Percentiles rank a stretch among this genome's conserved stretches.
These are phyloP conservation scores for Dactylellina sp. DNA, from an alignment of 2,329 filamentous ascomycete species.

Conservation along the genomic window DNA sequence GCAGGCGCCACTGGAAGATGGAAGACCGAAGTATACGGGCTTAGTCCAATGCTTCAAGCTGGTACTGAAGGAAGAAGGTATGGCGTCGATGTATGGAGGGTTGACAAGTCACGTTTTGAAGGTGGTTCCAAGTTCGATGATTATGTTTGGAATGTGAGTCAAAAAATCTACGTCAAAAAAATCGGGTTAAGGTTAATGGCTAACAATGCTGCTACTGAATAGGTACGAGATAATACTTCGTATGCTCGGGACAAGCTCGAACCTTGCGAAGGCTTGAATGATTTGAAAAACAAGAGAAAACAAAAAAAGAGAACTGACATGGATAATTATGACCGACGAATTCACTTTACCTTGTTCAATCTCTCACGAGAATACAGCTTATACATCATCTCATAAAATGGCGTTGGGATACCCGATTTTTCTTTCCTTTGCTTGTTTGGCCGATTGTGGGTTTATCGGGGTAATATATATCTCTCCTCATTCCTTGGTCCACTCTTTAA, in stretches of 20 bases:
- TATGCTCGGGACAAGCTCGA: constrained; percentile 52
- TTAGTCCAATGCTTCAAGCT: constrained; percentile 88
- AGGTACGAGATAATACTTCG: constrained; percentile 56
- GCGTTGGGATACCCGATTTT: constrained; percentile 52
- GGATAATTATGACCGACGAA: constrained; percentile 19
- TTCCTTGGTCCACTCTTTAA: constrained; percentile 35
- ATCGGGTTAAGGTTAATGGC: too few relatives aligned
- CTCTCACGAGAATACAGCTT: constrained; percentile 5
- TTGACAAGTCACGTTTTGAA: constrained; percentile 89
- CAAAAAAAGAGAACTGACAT: background rate
- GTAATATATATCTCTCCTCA: constrained; percentile 53
- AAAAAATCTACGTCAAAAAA: too few relatives aligned
- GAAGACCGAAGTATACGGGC: constrained; percentile 85
- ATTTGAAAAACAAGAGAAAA: background rate
- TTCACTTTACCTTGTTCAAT: constrained; percentile 7
- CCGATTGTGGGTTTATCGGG: constrained; percentile 10
- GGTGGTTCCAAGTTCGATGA: constrained; percentile 89
- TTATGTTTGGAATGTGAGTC: constrained; percentile 90
- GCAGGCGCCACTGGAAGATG: constrained; percentile 80
- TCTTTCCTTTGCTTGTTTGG: constrained; percentile 6
- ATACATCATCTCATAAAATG: constrained; percentile 38
- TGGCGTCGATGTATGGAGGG: constrained; percentile 87
- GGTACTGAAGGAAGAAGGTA: constrained; percentile 87
- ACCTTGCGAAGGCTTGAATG: constrained; percentile 35
- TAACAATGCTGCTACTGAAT: background rate